Conservation (phyloP, 1,139 yeast species). For the Hemisphaericaspora subhashii region DNA sequence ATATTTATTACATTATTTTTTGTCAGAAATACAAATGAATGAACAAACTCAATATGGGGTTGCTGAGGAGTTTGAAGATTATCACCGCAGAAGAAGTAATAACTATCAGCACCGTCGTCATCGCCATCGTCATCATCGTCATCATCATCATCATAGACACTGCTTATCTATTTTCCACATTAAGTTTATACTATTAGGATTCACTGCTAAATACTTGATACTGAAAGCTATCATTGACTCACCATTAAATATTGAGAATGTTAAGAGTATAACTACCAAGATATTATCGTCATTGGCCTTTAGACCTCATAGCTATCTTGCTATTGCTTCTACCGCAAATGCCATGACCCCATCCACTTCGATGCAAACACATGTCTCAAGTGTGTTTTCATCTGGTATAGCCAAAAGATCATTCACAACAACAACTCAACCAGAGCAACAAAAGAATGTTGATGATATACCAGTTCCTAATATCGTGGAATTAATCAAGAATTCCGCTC, state of each 20-base stretch:
- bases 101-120: slow-evolving; percentile 4
- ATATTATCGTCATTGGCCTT: slow-evolving; percentile 10
- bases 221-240: slow-evolving; percentile 13
- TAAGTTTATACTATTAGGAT: slow-evolving; percentile 12
- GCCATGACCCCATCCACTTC: slow-evolving; percentile 3
- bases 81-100: neutral
- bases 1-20: slow-evolving; percentile 12
- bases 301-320: slow-evolving; percentile 6
- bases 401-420: slow-evolving; percentile 1
- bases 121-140: slow-evolving; percentile 3
- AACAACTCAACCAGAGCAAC: neutral
- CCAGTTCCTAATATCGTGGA: slow-evolving; percentile 7
- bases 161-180: slow-evolving; percentile 5
- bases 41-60: slow-evolving; percentile 11
- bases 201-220: slow-evolving; percentile 14
- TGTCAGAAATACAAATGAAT: slow-evolving; percentile 12
- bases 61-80: neutral
- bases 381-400: slow-evolving; percentile 2
- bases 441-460: slow-evolving; percentile 1
- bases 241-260: slow-evolving; percentile 10
- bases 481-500: slow-evolving; percentile 1
- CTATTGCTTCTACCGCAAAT: neutral
- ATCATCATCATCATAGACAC: slow-evolving; percentile 1
- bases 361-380: neutral
- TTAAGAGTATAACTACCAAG: slow-evolving; percentile 10